These are phyloP conservation scores for Mycena maculata DNA, from an alignment of 768 basidiomycete species.

Conservation along the genomic window DNA sequence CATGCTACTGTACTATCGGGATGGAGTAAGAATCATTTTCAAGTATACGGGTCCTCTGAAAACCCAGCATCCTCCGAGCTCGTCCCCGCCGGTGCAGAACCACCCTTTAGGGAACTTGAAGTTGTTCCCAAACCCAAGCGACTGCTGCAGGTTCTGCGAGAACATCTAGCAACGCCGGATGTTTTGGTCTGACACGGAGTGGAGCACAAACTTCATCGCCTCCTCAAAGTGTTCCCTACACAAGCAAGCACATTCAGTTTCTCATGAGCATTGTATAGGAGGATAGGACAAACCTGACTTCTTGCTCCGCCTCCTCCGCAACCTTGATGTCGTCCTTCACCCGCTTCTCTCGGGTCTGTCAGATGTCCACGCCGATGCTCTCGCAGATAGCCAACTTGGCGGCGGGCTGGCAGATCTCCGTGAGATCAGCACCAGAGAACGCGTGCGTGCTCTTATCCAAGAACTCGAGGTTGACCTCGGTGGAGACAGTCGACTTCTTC, in stretches of 20 bases:
- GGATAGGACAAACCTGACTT: constrained; percentile 61
- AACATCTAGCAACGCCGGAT: constrained; percentile 99
- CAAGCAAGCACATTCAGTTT: constrained; percentile 31
- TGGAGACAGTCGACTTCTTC: constrained; percentile 91
- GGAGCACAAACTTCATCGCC: constrained; percentile 97
- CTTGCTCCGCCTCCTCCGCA: constrained; percentile 70
- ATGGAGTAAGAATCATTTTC: constrained; percentile 36
- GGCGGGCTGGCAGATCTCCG: constrained; percentile 98
- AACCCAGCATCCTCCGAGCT: constrained; percentile 77
- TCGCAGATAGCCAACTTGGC: constrained; percentile 97
- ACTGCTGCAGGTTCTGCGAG: constrained; percentile 92
- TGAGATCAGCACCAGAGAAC: constrained; percentile 98
- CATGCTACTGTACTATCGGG: constrained; percentile 6
- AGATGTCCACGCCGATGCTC: constrained; percentile 93
- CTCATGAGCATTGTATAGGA: constrained; percentile 9
- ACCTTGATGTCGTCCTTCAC: constrained; percentile 82
- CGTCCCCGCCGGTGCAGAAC: constrained; percentile 52
- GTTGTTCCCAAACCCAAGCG: constrained; percentile 59
- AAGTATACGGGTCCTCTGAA: constrained; percentile 92
- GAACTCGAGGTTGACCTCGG: constrained; percentile 85
- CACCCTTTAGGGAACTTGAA: constrained; percentile 80
- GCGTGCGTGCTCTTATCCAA: constrained; percentile 91
- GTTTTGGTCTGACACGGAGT: constrained; percentile 96
- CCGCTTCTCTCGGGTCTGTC: constrained; percentile 78
- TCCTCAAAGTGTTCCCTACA: constrained; percentile 96